Percentiles rank a stretch among this genome's conserved stretches.
These are phyloP conservation scores for Aspergillus diversus DNA, from an alignment of 495 filamentous ascomycete genomes.

Conservation along the genomic window DNA sequence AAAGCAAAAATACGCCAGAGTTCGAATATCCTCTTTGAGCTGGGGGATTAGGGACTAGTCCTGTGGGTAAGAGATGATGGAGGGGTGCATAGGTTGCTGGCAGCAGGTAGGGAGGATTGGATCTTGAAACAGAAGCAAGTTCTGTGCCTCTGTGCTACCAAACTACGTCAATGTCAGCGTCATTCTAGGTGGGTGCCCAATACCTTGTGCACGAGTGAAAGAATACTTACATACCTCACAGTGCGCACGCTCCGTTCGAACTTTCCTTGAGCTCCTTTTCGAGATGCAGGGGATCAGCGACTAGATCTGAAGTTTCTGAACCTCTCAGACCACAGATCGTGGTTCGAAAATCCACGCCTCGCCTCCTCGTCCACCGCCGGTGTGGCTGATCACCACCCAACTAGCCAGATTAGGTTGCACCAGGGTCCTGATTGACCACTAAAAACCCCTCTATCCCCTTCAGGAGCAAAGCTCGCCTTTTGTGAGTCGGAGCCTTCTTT, in stretches of 20 bases:
- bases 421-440: slow-evolving; percentile 1
- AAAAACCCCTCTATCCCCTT: not conserved
- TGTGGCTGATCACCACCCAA: slow-evolving; percentile 12
- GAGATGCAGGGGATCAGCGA: slow-evolving; percentile 17
- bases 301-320: slow-evolving; percentile 8
- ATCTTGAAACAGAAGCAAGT: not conserved
- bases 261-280: not conserved
- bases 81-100: not conserved
- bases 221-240: not conserved
- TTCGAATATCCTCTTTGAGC: no score
- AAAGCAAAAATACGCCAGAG: no score
- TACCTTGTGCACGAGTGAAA: not conserved
- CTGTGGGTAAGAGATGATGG: no score
- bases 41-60: no score
- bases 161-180: slow-evolving; percentile 14
- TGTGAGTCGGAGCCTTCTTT: not conserved
- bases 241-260: not conserved
- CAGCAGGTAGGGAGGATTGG: not conserved
- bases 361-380: slow-evolving; percentile 11
- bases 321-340: slow-evolving; percentile 3
- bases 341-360: slow-evolving; percentile 6
- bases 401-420: slow-evolving; percentile 11
- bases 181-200: slow-evolving; percentile 18
- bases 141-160: slow-evolving; percentile 3
- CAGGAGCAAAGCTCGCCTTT: not conserved